These are phyloP conservation scores for Tylopilus cervinicoccineus DNA, from an alignment of 768 basidiomycete species.

Conservation along the genomic window DNA sequence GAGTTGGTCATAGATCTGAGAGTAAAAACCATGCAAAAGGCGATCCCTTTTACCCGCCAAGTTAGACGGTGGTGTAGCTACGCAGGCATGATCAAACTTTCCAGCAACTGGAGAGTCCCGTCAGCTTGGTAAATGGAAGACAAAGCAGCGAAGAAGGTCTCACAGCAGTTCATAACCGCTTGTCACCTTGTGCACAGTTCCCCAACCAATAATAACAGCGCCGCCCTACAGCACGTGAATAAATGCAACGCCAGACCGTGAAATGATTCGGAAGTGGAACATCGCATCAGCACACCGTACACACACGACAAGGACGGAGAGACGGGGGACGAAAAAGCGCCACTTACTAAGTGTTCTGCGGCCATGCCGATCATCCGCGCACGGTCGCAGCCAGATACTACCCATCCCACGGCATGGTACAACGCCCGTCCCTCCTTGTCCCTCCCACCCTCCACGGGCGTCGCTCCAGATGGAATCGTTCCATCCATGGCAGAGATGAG, in stretches of 20 bases:
- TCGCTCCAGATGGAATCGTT: not conserved
- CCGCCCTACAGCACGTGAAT: not conserved
- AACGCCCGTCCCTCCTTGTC: not conserved
- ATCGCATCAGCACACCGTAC: not conserved
- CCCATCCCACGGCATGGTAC: conserved; percentile 2
- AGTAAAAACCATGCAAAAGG: no score
- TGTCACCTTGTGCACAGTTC: not conserved
- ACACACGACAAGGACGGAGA: not conserved
- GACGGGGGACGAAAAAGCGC: not conserved
- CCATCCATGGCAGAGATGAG: not conserved
- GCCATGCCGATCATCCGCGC: conserved; percentile 2
- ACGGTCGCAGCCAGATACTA: not conserved
- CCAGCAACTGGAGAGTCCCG: not conserved
- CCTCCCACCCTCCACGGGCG: conserved; percentile 5
- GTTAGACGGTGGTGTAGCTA: not conserved
- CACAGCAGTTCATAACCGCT: not conserved
- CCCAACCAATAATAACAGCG: conserved; percentile 3
- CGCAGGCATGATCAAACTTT: not conserved
- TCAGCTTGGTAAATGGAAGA: not conserved
- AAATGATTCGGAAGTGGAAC: no score
- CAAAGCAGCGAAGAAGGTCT: not conserved
- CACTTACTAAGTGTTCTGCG: conserved; percentile 2
- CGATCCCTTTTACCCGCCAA: not conserved
- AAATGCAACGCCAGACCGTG: no score
- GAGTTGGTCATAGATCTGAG: no score